Percentiles rank a stretch among this genome's conserved stretches.
phyloP scores from a whole-genome alignment of 495 filamentous ascomycete genomes.

The Aspergillus taichungensis region DNA sequence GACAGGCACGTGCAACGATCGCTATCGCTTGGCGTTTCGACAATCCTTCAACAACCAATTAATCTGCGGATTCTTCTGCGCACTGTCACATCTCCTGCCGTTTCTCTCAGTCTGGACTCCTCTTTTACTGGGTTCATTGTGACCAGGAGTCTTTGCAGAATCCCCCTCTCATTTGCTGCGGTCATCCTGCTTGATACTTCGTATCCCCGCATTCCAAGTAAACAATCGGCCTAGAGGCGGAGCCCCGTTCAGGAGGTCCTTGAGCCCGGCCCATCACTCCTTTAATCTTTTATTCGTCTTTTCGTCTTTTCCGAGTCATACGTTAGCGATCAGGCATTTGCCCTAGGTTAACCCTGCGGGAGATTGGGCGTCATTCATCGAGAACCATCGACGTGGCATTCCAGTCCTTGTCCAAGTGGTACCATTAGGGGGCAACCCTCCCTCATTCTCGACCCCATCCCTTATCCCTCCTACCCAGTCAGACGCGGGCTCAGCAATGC shows the following conservation, averaged over 20 bases:
- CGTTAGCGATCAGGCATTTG: conserved; percentile 6
- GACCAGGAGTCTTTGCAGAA: no score
- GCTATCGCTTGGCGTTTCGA: conserved; percentile 6
- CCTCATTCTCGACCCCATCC: conserved; percentile 15
- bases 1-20: background rate
- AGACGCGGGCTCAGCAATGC: conserved; percentile 11
- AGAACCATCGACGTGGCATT: conserved; percentile 29
- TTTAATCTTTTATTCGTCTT: background rate
- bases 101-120: background rate
- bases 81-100: background rate
- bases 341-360: conserved; percentile 11
- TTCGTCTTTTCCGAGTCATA: conserved; percentile 6
- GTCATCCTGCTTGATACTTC: no score
- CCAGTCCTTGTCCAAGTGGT: conserved; percentile 19
- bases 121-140: no score
- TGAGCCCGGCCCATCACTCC: no score
- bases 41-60: background rate
- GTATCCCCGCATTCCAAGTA: no score
- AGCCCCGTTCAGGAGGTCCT: conserved; percentile 1
- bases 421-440: conserved; percentile 9
- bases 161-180: no score
- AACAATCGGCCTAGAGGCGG: background rate
- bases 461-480: conserved; percentile 10
- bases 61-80: background rate
- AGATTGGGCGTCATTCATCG: conserved; percentile 12